Conservation (phyloP, 257 asterid genomes). For the Misopates orontium region DNA sequence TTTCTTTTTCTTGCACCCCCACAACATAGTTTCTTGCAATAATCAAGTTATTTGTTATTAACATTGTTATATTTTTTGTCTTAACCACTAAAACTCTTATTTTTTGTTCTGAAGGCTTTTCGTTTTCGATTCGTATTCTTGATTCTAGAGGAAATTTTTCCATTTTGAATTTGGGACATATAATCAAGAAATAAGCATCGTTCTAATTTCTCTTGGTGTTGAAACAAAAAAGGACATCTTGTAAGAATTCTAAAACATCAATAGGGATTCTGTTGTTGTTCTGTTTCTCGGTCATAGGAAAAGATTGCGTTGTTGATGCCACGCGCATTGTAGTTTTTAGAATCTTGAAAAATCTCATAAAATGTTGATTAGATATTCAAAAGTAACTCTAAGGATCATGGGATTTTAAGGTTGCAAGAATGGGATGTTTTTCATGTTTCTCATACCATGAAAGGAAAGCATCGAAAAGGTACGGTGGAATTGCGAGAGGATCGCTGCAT, state of each 20-base stretch:
- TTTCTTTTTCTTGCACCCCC: conserved; percentile 9
- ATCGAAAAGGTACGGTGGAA: conserved; percentile 36
- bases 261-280: no score
- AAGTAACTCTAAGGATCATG: conserved; percentile 22
- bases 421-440: conserved; percentile 87
- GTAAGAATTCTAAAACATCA: no score
- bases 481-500: conserved; percentile 26
- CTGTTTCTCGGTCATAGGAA: neutral
- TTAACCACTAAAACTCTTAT: neutral
- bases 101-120: neutral
- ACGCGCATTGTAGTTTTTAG: neutral
- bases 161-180: conserved; percentile 1
- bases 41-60: conserved; percentile 21
- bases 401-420: conserved; percentile 33
- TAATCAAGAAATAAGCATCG: neutral
- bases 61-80: neutral
- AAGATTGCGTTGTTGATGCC: neutral
- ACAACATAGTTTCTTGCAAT: conserved; percentile 36
- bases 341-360: neutral
- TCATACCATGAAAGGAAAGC: conserved; percentile 49
- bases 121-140: neutral
- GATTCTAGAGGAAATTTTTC: neutral
- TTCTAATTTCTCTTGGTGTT: neutral
- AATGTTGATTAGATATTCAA: neutral
- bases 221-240: neutral